These are phyloP conservation scores for Erysimum cheiri DNA, from an alignment of 441 rosid genomes.

Conservation along the genomic window DNA sequence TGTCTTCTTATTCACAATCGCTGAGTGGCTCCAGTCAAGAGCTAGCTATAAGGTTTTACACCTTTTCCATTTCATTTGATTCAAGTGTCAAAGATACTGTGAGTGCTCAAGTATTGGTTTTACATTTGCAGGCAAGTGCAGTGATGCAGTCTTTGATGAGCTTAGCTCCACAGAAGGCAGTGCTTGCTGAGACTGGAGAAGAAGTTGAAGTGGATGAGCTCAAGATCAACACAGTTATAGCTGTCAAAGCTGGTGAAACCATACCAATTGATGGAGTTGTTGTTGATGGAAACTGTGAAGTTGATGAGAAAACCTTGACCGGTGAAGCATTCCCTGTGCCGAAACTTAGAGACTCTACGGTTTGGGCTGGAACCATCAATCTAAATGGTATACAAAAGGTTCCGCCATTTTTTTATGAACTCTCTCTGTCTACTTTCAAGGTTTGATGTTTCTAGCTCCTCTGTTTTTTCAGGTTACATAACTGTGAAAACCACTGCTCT, in stretches of 20 bases:
- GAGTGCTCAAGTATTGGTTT: not conserved
- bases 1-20: conserved; percentile 80
- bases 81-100: not conserved
- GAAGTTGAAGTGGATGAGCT: conserved; percentile 76
- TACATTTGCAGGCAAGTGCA: conserved; percentile 67
- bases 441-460: conserved; percentile 8
- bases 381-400: conserved; percentile 57
- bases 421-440: not conserved
- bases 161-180: conserved; percentile 84
- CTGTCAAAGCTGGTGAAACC: conserved; percentile 85
- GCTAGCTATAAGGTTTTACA: conserved; percentile 80
- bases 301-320: conserved; percentile 85
- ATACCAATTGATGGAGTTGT: conserved; percentile 93
- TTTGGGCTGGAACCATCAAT: conserved; percentile 94
- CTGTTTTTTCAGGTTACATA: conserved; percentile 58
- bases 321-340: conserved; percentile 91
- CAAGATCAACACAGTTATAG: conserved; percentile 66
- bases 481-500: conserved; percentile 74
- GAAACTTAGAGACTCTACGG: conserved; percentile 68
- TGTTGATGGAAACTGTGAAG: conserved; percentile 83
- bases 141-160: conserved; percentile 86
- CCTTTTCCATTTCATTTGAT: not conserved
- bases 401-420: not conserved
- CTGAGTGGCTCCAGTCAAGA: conserved; percentile 87
- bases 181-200: conserved; percentile 81